A percentile compares a stretch with the other conserved stretches of the same genome.
Conservation (phyloP, 441 rosid species). For the Capsella rubella region DNA sequence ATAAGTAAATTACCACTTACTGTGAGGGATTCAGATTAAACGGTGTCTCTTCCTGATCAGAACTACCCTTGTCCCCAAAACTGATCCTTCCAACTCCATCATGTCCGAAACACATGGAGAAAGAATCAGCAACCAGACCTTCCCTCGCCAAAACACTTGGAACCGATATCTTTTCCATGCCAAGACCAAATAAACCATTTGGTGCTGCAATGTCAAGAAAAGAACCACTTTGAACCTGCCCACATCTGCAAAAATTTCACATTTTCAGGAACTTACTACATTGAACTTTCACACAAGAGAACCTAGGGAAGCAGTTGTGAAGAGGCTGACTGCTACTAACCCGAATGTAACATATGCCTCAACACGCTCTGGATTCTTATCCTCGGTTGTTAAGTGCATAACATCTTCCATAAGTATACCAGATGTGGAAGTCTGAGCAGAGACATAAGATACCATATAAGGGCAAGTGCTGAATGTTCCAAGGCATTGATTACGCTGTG, state of each 20-base stretch:
- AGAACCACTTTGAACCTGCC: slow-evolving; percentile 78
- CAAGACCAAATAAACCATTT: slow-evolving; percentile 69
- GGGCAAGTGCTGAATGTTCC: slow-evolving; percentile 85
- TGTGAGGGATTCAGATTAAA: slow-evolving; percentile 62
- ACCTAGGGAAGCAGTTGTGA: background rate
- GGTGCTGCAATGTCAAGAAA: slow-evolving; percentile 81
- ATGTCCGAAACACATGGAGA: slow-evolving; percentile 73
- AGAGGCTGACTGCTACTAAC: slow-evolving; percentile 51
- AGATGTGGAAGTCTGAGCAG: slow-evolving; percentile 86
- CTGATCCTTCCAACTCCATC: slow-evolving; percentile 72
- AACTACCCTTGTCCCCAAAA: slow-evolving; percentile 74
- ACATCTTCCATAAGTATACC: slow-evolving; percentile 85
- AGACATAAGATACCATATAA: slow-evolving; percentile 78
- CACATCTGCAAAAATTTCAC: slow-evolving; percentile 68
- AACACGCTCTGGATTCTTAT: slow-evolving; percentile 54
- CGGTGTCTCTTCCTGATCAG: slow-evolving; percentile 68
- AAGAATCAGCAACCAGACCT: slow-evolving; percentile 63
- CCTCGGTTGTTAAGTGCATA: slow-evolving; percentile 70
- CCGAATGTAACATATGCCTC: slow-evolving; percentile 78
- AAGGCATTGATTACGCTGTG: slow-evolving; percentile 64
- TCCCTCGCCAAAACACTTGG: slow-evolving; percentile 69
- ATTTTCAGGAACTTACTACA: slow-evolving; percentile 42
- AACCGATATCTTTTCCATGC: slow-evolving; percentile 76
- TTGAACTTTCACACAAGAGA: slow-evolving; percentile 16
- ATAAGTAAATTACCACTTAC: slow-evolving; percentile 59